Evolutionary conservation across 2,329 filamentous ascomycete genomes (phyloP).

Genomic region (Xylariaceae sp.): DNA sequence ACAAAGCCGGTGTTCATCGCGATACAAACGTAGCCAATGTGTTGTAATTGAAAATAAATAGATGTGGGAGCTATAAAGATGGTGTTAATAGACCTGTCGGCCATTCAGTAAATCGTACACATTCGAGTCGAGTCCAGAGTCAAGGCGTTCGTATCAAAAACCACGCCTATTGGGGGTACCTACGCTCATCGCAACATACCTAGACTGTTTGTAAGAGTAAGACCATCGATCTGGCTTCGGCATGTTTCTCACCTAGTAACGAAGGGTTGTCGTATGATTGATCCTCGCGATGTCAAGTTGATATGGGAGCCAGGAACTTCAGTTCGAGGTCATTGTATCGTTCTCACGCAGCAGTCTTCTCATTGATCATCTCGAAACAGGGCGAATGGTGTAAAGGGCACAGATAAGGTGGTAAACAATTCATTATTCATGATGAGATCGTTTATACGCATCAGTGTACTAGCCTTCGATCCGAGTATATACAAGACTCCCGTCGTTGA

Average conservation of each 20-base stretch:
- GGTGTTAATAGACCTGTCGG: too few relatives aligned
- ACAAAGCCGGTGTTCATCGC: neutral
- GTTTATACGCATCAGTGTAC: conserved; percentile 3
- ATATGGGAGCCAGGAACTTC: neutral
- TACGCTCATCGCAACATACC: too few relatives aligned
- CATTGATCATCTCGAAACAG: neutral
- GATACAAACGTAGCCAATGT: neutral
- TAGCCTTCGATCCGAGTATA: neutral
- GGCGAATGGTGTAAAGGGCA: neutral
- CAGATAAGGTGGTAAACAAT: neutral
- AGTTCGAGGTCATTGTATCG: neutral
- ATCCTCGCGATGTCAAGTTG: neutral
- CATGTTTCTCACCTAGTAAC: too few relatives aligned
- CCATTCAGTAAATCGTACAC: too few relatives aligned
- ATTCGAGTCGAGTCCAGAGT: neutral
- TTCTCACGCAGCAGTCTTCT: neutral
- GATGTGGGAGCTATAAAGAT: neutral
- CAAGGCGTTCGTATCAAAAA: neutral
- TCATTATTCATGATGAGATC: conserved; percentile 13
- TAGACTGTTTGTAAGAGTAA: too few relatives aligned
- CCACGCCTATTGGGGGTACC: too few relatives aligned
- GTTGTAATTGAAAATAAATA: neutral
- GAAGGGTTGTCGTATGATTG: neutral
- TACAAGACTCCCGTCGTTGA: neutral
- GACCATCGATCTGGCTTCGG: too few relatives aligned